These are phyloP conservation scores for Plasmopara muralis DNA, from an alignment of 352 stramenopile species.

Conservation along the genomic window DNA sequence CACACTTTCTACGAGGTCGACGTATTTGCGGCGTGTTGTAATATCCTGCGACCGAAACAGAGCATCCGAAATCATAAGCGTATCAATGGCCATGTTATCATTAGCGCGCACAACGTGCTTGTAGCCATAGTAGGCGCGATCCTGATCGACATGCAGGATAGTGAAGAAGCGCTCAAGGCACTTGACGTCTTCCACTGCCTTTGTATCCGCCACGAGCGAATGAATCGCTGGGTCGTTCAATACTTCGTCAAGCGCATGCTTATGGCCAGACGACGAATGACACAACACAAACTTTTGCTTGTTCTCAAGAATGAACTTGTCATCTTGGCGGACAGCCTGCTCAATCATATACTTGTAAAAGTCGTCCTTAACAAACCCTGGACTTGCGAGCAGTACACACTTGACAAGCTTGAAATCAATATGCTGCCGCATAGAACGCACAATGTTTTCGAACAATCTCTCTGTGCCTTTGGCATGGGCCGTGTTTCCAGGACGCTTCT, in stretches of 20 bases:
- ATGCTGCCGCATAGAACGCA: slow-evolving; percentile 92
- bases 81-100: slow-evolving; percentile 92
- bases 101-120: slow-evolving; percentile 90
- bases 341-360: slow-evolving; percentile 95
- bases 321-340: slow-evolving; percentile 88
- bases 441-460: slow-evolving; percentile 96
- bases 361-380: slow-evolving; percentile 97
- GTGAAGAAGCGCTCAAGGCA: slow-evolving; percentile 93
- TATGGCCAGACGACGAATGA: slow-evolving; percentile 94
- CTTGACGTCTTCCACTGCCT: slow-evolving; percentile 89
- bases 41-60: slow-evolving; percentile 92
- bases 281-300: slow-evolving; percentile 95
- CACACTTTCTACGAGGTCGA: slow-evolving; percentile 92
- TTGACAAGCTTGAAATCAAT: slow-evolving; percentile 97
- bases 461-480: slow-evolving; percentile 90
- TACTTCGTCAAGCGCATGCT: slow-evolving; percentile 96
- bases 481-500: slow-evolving; percentile 93
- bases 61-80: slow-evolving; percentile 92
- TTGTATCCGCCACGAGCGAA: slow-evolving; percentile 92
- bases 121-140: slow-evolving; percentile 96
- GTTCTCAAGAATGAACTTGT: slow-evolving; percentile 94
- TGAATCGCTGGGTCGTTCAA: slow-evolving; percentile 91
- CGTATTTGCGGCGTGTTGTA: slow-evolving; percentile 86
- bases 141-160: slow-evolving; percentile 93
- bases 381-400: slow-evolving; percentile 92